A percentile compares a stretch with the other conserved stretches of the same genome.
phyloP scores from a whole-genome alignment of 176 grass and related monocot species.

The Themeda triandra region DNA sequence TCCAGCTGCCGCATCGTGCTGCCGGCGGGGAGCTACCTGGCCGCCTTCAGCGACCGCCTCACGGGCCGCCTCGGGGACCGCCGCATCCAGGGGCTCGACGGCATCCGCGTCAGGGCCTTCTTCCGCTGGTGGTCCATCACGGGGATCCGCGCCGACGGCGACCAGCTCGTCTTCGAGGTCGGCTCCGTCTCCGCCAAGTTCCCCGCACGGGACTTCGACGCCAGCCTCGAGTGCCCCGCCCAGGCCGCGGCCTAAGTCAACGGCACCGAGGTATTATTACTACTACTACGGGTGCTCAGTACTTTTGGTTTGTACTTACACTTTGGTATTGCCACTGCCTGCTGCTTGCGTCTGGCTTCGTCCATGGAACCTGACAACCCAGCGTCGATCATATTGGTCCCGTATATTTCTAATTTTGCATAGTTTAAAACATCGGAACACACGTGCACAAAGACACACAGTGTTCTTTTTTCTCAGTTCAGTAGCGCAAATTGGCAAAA shows the following conservation, averaged over 20 bases:
- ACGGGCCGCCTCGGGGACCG: slow-evolving; percentile 42
- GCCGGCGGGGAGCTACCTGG: slow-evolving; percentile 53
- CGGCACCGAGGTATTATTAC: not conserved
- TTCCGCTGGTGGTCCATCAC: slow-evolving; percentile 65
- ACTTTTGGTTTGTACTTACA: not conserved
- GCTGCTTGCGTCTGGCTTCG: not conserved
- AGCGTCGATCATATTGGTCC: not conserved
- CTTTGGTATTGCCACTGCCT: not conserved
- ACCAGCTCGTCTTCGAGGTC: slow-evolving; percentile 59
- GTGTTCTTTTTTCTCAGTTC: not conserved
- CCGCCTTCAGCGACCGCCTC: slow-evolving; percentile 41
- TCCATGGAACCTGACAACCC: not conserved
- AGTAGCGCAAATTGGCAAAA: not conserved
- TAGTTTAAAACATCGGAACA: not conserved
- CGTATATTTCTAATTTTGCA: not conserved
- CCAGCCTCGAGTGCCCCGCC: slow-evolving; percentile 52
- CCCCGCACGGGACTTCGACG: slow-evolving; percentile 51
- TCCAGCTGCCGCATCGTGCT: slow-evolving; percentile 54
- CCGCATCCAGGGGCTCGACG: slow-evolving; percentile 47
- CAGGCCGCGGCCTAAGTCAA: slow-evolving; percentile 21
- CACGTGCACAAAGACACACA: not conserved
- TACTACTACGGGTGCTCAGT: not conserved
- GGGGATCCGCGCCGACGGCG: slow-evolving; percentile 51
- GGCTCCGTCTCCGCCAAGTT: slow-evolving; percentile 55
- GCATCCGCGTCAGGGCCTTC: slow-evolving; percentile 59